Evolutionary conservation across 192 early-diverging fungal species (phyloP).

Genomic region (Martensiomyces pterosporus): DNA sequence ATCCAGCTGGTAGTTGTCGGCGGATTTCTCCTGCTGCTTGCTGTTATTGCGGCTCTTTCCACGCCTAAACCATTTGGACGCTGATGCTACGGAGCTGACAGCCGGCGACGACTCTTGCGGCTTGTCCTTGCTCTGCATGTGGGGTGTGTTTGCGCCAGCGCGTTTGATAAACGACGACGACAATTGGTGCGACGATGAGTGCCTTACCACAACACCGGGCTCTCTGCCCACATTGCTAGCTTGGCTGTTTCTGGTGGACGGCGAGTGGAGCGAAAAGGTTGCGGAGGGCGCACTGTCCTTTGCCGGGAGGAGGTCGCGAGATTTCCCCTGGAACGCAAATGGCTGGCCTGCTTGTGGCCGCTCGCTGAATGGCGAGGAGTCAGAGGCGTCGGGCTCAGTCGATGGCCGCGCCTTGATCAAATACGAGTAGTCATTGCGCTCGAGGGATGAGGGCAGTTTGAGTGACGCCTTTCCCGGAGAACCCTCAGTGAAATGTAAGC

Average conservation of each 20-base stretch:
- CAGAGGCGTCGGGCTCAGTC: slow-evolving; percentile 8
- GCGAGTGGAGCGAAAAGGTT: slow-evolving; percentile 21
- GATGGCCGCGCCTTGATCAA: slow-evolving; percentile 38
- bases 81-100: slow-evolving; percentile 13
- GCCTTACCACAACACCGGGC: slow-evolving; percentile 1
- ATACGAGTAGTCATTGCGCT: slow-evolving; percentile 48
- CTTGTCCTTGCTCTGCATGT: slow-evolving; percentile 12
- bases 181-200: slow-evolving; percentile 13
- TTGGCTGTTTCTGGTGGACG: slow-evolving; percentile 28
- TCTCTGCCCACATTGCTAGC: slow-evolving; percentile 13
- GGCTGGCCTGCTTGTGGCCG: slow-evolving; percentile 33
- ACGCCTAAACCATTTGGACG: slow-evolving; percentile 43
- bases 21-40: slow-evolving; percentile 11
- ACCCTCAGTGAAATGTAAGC: too few species aligned
- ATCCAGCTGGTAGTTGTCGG: slow-evolving; percentile 40
- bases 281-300: slow-evolving; percentile 6
- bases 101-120: slow-evolving; percentile 4
- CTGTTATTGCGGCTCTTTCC: slow-evolving; percentile 21
- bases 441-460: too few species aligned
- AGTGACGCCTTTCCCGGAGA: too few species aligned
- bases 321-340: slow-evolving; percentile 27
- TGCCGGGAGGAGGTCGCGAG: not conserved
- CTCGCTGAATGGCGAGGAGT: slow-evolving; percentile 3
- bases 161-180: slow-evolving; percentile 25
- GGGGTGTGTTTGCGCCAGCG: slow-evolving; percentile 28